Percentiles rank a stretch among this genome's conserved stretches.
Evolutionary conservation across 805 yeast species (phyloP).

Genomic region (Pichia ethanolica): DNA sequence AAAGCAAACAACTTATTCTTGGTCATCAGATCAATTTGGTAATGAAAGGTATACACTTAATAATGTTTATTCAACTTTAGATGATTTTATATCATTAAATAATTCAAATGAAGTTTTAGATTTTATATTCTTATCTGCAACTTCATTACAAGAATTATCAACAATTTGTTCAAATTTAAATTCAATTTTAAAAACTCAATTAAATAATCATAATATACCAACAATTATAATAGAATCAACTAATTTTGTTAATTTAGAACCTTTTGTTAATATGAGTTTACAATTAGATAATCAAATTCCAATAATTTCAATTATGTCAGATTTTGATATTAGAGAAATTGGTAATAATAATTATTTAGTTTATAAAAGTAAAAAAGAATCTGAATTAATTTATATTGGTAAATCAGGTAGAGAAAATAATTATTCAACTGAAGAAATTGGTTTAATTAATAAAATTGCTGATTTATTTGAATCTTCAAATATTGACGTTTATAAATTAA

Average conservation of each 20-base stretch:
- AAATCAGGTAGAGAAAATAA: slow-evolving; percentile 35
- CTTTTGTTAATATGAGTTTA: slow-evolving; percentile 42
- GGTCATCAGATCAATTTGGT: slow-evolving; percentile 30
- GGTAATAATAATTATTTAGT: slow-evolving; percentile 29
- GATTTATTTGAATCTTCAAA: slow-evolving; percentile 32
- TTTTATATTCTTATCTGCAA: slow-evolving; percentile 38
- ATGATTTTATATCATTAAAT: slow-evolving; percentile 15
- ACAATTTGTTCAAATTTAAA: slow-evolving; percentile 32
- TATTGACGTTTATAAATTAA: slow-evolving; percentile 42
- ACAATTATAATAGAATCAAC: slow-evolving; percentile 60
- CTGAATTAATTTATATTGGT: slow-evolving; percentile 39
- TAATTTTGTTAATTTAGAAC: slow-evolving; percentile 66
- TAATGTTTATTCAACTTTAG: slow-evolving; percentile 18
- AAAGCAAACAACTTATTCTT: slow-evolving; percentile 16
- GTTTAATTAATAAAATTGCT: slow-evolving; percentile 30
- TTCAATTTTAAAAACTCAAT: slow-evolving; percentile 27
- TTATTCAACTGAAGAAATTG: slow-evolving; percentile 35
- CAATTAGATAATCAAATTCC: slow-evolving; percentile 29
- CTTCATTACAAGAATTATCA: slow-evolving; percentile 46
- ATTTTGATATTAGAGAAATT: slow-evolving; percentile 44
- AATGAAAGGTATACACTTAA: slow-evolving; percentile 23
- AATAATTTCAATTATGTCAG: slow-evolving; percentile 54
- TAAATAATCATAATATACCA: slow-evolving; percentile 30
- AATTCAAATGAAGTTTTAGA: slow-evolving; percentile 25
- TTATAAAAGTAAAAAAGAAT: slow-evolving; percentile 32